A percentile compares a stretch with the other conserved stretches of the same genome.
These are phyloP conservation scores for Penicillium polonicum DNA, from an alignment of 2,329 filamentous ascomycete genomes.

Conservation along the genomic window DNA sequence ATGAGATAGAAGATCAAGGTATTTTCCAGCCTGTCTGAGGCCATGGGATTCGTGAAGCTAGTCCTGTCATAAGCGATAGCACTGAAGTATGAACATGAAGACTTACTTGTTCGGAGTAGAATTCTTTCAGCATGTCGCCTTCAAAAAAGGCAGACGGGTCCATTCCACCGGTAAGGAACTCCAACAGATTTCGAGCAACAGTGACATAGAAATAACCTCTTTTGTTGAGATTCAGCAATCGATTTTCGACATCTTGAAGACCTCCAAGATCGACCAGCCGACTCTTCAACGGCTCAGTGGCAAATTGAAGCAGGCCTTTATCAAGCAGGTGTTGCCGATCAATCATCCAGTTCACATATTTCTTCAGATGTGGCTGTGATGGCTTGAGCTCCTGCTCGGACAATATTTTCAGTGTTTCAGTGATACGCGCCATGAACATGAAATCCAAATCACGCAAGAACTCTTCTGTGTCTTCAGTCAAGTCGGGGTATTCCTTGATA, in stretches of 20 bases:
- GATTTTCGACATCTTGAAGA: not conserved
- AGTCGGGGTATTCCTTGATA: not conserved
- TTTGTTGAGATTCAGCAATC: not conserved
- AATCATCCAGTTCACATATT: conserved; percentile 13
- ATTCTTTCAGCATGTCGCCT: not conserved
- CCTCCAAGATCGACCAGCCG: not conserved
- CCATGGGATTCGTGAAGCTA: not conserved
- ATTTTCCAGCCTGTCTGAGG: not conserved
- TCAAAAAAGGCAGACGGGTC: conserved; percentile 1
- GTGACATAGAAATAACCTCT: not conserved
- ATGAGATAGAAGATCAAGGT: conserved; percentile 11
- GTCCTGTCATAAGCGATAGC: not conserved
- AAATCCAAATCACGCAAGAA: not conserved
- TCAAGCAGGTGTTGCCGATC: not conserved
- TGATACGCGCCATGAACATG: not conserved
- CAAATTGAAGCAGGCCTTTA: too few species aligned
- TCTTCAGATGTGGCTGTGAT: conserved; percentile 2
- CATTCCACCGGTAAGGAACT: conserved; percentile 1
- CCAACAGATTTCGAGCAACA: not conserved
- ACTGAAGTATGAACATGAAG: not conserved
- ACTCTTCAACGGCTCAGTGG: too few species aligned
- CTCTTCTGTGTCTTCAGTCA: not conserved
- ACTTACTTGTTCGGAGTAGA: conserved; percentile 8
- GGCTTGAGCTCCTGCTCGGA: not conserved
- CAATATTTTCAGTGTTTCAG: not conserved